Conservation (phyloP, 2,329 filamentous ascomycete genomes). For the Aspergillus vadensis region DNA sequence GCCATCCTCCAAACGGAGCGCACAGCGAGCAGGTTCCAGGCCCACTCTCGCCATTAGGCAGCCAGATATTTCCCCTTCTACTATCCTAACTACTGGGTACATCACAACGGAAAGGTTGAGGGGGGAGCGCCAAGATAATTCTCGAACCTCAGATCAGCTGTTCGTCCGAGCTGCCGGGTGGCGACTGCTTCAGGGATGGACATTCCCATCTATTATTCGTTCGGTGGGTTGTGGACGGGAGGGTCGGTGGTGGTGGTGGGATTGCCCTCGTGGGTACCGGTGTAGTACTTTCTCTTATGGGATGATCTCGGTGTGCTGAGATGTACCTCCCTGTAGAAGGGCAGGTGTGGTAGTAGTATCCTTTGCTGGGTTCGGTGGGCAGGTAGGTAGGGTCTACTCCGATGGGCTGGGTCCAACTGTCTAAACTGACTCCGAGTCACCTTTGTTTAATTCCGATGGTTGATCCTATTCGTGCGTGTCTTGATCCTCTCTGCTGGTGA, state of each 20-base stretch:
- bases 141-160: neutral
- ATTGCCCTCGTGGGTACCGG: neutral
- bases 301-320: neutral
- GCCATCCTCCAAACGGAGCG: conserved; percentile 12
- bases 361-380: neutral
- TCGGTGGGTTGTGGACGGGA: neutral
- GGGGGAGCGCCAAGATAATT: neutral
- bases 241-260: neutral
- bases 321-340: neutral
- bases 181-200: neutral
- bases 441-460: neutral
- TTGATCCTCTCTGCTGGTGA: neutral
- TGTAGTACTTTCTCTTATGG: neutral
- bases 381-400: neutral
- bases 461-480: neutral
- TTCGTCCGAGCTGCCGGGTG: neutral
- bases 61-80: conserved; percentile 7
- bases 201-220: neutral
- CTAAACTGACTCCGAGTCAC: too few relatives aligned
- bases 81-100: neutral
- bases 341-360: neutral
- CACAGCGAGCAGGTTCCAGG: conserved; percentile 1
- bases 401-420: neutral
- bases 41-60: conserved; percentile 22
- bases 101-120: neutral